Evolutionary conservation across 257 asterid species (phyloP), one percentile per base, ranked within the genome.

Genomic region (Salvia miltiorrhiza): DNA sequence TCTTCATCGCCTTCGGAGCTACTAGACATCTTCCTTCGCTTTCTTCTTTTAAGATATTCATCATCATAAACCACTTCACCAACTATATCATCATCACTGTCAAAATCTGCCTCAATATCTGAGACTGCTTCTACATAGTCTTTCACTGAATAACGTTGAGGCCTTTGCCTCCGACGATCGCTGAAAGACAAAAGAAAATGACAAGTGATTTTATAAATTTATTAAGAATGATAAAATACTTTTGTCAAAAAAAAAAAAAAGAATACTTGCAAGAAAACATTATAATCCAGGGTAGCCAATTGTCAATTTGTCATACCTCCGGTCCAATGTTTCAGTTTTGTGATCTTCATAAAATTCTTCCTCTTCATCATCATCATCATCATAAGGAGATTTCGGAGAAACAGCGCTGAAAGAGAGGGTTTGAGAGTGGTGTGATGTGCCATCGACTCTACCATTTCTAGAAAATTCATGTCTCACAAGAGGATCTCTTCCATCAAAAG

Each of bases 1-100:
- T 93, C 99, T 49, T 93, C 99, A 67, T 90, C 97, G 39, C 95
- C 97, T 80, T 93, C 99, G 1, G 97, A 91, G 86, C 96, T 86
- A 78, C 97, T 91, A 14, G 96, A 87, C 35, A 65, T 76, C 74
- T 84, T 89, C 77, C 84, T 84, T 78, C 77, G 78, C 70, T 87
- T 89, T 69, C 85, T 83, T 67, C 64, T 84, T 82, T 79, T 89
- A 9, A 89, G 75, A 74, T 94, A 92, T 65, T 88, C 98, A 26
- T 94, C 99, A 67, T 94, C 96, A 71, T 94, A 94, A 7, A 94
- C 87, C 50, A 86, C 99, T 80, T 94, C 99, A 60, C 99, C 99
- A 37, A 91, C 96, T 56, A 94, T 91, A 62, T 94, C 99, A 67
- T 94, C 97, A 70, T 94, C 99, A 63, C 98, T 91, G 48, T 91